These are phyloP conservation scores for Eucalyptus polybractea DNA, from an alignment of 345 rosid genomes.

Conservation along the genomic window DNA sequence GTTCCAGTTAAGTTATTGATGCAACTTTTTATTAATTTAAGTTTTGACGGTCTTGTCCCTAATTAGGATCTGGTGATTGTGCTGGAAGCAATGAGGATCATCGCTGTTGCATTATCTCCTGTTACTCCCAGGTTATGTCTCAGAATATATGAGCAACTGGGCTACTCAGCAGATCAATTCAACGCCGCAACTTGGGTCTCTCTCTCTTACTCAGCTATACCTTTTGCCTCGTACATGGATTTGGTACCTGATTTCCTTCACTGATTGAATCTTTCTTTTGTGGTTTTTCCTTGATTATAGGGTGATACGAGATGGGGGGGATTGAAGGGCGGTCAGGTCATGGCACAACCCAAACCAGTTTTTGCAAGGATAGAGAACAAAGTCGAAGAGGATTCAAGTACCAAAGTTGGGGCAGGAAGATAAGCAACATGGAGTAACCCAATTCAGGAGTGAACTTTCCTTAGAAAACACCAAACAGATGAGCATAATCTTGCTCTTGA, in stretches of 20 bases:
- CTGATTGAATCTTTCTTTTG: background rate
- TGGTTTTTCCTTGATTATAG: slow-evolving; percentile 12
- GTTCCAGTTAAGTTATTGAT: background rate
- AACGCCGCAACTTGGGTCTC: slow-evolving; percentile 46
- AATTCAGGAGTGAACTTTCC: background rate
- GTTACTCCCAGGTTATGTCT: slow-evolving; percentile 57
- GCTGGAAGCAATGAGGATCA: slow-evolving; percentile 79
- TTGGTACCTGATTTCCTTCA: background rate
- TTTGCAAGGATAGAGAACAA: slow-evolving; percentile 62
- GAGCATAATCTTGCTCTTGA: background rate
- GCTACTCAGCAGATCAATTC: slow-evolving; percentile 55
- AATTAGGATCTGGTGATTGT: slow-evolving; percentile 77
- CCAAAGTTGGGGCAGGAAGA: background rate
- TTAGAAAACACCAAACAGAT: background rate
- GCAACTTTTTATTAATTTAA: background rate
- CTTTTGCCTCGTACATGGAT: background rate
- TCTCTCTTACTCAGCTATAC: background rate
- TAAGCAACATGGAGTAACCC: background rate
- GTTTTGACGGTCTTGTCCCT: background rate
- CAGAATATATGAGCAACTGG: slow-evolving; percentile 78
- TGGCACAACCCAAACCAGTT: slow-evolving; percentile 79
- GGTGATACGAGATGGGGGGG: slow-evolving; percentile 83
- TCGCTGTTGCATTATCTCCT: slow-evolving; percentile 71
- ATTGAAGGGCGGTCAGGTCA: slow-evolving; percentile 67
- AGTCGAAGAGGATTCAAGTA: slow-evolving; percentile 3